Base-by-base conservation (phyloP, 345 rosid genomes). In the Orychophragmus violaceus region DNA sequence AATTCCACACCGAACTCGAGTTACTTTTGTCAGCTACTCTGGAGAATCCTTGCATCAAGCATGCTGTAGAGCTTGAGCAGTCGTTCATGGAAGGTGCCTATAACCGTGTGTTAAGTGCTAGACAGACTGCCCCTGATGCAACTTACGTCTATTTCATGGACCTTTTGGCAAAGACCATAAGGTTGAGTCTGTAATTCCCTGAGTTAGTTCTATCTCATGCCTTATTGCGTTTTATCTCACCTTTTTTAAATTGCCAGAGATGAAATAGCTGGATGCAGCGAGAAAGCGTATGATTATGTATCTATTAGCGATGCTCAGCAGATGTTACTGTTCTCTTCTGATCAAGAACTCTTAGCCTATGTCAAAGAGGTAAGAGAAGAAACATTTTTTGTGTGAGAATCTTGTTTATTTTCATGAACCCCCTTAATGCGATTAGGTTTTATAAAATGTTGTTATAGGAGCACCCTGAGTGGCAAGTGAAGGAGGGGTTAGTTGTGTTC, bases 71-170 rank as follows among this genome's bases (percentile, higher is more conserved):
- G 87, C 81, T 95, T 85, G 99, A 95, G 90, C 97, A 89, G 71
- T 95, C 99, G 0, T 95, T 91, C 79, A 91, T 89, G 99, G 97
- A 95, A 75, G 95, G 97, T 71, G 99, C 99, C 32, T 91, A 90
- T 60, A 91, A 91, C 79, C 88, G 97, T 58, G 99, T 95, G 37
- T 50, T 88, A 64, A 91, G 85, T 82, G 99, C 97, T 61, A 84
- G 89, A 32, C 97, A 91, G 76, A 91, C 80, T 5, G 96, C 87
- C 0, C 99, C 97, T 49, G 81, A 89, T 76, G 90, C 83, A 62
- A 85, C 84, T 41, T 95, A 87, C 58, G 96, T 85, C 53, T 91
- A 95, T 77, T 91, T 91, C 84, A 87, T 95, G 93, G 97, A 95
- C 80, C 93, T 91, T n/a, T 83, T 91, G 66, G 99, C 97, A 16